phyloP scores from a whole-genome alignment of 1,139 yeast species.

The Taiozyma sp. region DNA sequence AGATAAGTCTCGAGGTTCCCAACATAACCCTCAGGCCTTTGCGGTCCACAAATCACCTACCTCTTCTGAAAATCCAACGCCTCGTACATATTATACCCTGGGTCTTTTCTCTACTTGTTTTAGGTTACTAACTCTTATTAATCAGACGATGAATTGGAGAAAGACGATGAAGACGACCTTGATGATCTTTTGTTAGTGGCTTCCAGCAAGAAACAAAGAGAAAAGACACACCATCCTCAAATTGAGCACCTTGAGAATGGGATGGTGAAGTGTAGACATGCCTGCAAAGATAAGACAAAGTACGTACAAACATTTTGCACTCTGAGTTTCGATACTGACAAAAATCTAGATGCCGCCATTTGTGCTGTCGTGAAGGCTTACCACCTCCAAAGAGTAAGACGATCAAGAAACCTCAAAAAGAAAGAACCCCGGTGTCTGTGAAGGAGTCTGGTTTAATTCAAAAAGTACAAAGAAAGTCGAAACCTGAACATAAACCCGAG shows the following conservation, averaged over 20 bases:
- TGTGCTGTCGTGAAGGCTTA: constrained; percentile 40
- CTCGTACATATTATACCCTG: neutral
- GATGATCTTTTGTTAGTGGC: constrained; percentile 18
- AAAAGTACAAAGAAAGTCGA: neutral
- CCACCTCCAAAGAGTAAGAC: constrained; percentile 21
- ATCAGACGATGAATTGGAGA: constrained; percentile 19
- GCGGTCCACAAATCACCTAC: neutral
- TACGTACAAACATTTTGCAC: constrained; percentile 2
- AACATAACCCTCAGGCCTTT: neutral
- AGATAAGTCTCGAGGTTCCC: neutral
- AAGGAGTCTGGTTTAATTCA: neutral
- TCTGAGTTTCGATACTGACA: constrained; percentile 9
- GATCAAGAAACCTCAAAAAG: neutral
- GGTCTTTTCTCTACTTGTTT: neutral
- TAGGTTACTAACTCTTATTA: constrained; percentile 15
- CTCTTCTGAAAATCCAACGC: neutral
- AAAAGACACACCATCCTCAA: neutral
- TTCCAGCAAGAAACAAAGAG: constrained; percentile 2
- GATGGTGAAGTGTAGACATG: constrained; percentile 32
- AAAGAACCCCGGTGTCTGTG: neutral
- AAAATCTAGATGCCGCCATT: constrained; percentile 31
- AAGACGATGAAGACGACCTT: constrained; percentile 26
- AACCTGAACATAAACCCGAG: neutral
- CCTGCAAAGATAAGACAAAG: constrained; percentile 31
- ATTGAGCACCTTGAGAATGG: constrained; percentile 4